phyloP scores from a whole-genome alignment of 768 basidiomycete species.

The Auricularia sp. region DNA sequence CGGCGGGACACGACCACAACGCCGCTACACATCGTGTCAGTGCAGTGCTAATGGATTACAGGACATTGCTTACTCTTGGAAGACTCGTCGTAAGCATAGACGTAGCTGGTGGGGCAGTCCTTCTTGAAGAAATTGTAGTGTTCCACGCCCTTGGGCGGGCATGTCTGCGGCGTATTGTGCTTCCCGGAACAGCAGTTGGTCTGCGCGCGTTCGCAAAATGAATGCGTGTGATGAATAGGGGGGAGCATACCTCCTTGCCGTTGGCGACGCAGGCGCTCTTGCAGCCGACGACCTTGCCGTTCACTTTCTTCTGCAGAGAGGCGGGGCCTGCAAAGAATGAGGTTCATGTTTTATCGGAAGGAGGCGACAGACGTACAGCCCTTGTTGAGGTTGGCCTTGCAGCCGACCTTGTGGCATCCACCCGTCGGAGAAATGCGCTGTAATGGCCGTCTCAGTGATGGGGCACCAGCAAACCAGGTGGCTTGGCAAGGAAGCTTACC shows the following conservation, averaged over 20 bases:
- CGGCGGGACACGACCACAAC: background rate
- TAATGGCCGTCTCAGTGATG: background rate
- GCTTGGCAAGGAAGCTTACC: slow-evolving; percentile 17
- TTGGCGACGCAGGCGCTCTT: background rate
- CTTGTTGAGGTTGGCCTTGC: background rate
- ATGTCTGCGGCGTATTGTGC: background rate
- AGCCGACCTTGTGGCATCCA: background rate
- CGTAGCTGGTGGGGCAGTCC: background rate
- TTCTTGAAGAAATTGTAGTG: background rate
- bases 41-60: background rate
- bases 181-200: background rate
- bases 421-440: background rate
- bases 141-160: background rate
- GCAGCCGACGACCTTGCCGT: slow-evolving; percentile 1
- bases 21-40: background rate
- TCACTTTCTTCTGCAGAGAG: background rate
- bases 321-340: background rate
- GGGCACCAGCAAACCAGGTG: background rate
- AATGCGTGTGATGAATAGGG: background rate
- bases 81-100: background rate
- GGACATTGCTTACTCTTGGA: background rate
- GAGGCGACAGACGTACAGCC: background rate
- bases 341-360: background rate
- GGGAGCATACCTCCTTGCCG: background rate
- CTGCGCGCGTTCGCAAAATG: background rate